A percentile compares a stretch with the other conserved stretches of the same genome.
phyloP scores from a whole-genome alignment of 2,329 filamentous ascomycete species.

The Ophiosphaerella herpotricha region DNA sequence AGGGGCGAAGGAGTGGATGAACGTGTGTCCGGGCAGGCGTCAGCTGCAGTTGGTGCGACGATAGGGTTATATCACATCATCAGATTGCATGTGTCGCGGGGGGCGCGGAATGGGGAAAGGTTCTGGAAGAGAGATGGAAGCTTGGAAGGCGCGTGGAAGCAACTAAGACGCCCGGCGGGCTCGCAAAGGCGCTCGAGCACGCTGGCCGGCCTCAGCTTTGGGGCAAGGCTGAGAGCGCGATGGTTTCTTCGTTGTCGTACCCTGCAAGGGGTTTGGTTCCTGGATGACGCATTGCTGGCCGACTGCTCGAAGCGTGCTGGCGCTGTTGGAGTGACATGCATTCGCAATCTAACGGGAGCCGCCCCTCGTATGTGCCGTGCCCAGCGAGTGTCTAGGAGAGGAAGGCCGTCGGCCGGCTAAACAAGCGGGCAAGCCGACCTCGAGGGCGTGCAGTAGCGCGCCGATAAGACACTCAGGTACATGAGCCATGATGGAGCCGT shows the following conservation, averaged over 20 bases:
- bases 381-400: constrained; percentile 12
- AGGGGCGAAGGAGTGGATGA: constrained; percentile 39
- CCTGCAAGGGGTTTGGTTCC: constrained; percentile 43
- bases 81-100: constrained; percentile 36
- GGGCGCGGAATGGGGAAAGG: constrained; percentile 39
- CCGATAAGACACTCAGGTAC: constrained; percentile 5
- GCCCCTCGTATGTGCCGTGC: background rate
- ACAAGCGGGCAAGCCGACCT: background rate
- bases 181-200: constrained; percentile 37
- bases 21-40: constrained; percentile 37
- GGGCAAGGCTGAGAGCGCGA: constrained; percentile 43
- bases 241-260: constrained; percentile 29
- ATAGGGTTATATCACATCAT: constrained; percentile 44
- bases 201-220: constrained; percentile 40
- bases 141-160: constrained; percentile 40
- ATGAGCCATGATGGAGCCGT: too few relatives aligned
- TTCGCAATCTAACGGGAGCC: constrained; percentile 10
- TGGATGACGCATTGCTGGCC: constrained; percentile 37
- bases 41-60: constrained; percentile 42
- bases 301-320: constrained; percentile 16
- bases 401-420: constrained; percentile 21
- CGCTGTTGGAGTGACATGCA: constrained; percentile 19
- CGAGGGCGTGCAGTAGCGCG: constrained; percentile 14
- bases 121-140: constrained; percentile 31
- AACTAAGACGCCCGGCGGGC: constrained; percentile 37